Conservation (phyloP, 371 early-diverging fungal genomes). For the Rhizopus microsporus region DNA sequence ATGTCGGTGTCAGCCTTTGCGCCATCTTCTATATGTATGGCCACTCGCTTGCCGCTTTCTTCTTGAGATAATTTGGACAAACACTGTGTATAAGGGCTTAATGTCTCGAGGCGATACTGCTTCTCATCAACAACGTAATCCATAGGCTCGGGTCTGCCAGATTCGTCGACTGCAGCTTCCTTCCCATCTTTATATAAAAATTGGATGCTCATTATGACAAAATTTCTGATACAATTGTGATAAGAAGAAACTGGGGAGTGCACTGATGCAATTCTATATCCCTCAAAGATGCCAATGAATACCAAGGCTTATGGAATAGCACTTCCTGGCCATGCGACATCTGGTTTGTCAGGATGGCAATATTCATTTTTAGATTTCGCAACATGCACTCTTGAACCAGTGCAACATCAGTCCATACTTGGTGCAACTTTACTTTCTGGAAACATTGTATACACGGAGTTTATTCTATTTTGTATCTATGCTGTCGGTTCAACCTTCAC, state of each 20-base stretch:
- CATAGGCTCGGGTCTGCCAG: conserved; percentile 19
- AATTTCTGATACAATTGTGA: conserved; percentile 3
- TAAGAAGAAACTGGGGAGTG: neutral
- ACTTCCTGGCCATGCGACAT: neutral
- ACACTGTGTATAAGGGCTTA: conserved; percentile 7
- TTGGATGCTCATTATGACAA: conserved; percentile 8
- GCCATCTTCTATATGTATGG: neutral
- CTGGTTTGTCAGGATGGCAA: no score
- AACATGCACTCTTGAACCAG: neutral
- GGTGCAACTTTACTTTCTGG: conserved; percentile 12
- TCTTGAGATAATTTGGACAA: neutral
- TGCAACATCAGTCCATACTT: neutral
- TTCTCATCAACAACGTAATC: conserved; percentile 24
- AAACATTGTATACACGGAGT: conserved; percentile 9
- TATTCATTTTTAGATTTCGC: neutral
- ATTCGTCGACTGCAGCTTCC: conserved; percentile 15
- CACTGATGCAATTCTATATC: neutral
- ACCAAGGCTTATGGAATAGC: neutral
- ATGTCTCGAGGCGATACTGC: conserved; percentile 2
- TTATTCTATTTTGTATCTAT: conserved; percentile 1
- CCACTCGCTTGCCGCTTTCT: neutral
- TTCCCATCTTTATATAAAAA: conserved; percentile 28
- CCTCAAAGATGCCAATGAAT: neutral
- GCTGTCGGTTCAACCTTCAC: conserved; percentile 34
- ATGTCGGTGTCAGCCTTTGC: neutral